Evolutionary conservation across 495 filamentous ascomycete genomes (phyloP), one percentile per base, ranked within the genome.

Genomic region (Penicillium robsamsonii): DNA sequence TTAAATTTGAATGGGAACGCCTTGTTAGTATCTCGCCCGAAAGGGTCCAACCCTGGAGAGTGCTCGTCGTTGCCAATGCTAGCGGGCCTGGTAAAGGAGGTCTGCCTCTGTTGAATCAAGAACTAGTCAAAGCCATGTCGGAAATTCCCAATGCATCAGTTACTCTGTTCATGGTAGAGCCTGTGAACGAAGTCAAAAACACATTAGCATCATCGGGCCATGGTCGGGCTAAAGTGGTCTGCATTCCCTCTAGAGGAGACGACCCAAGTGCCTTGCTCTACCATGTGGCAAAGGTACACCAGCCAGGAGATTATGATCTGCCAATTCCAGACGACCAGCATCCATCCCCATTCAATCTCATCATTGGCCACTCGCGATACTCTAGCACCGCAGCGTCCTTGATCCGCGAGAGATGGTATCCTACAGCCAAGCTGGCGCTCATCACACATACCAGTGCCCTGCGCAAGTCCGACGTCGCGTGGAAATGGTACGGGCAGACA

Each of bases 331-430:
- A 46, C 8, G 22, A 46, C 11, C 43, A 46, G 22, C 24, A 46
- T 27, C 43, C 22, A 5, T 29, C 24, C 22, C 43, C 43, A 46
- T 46, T 46, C 24, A 46, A 46, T 9, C 43, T 46, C 22, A 17
- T 46, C 24, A 46, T 46, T 22, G 43, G 43, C 13, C 43, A 46
- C 15, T 46, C 43, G 43, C 22, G 43, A 46, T 46, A 46, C 25
- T 46, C 43, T 3, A 46, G 43, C 43, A 27, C 43, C 7, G 43
- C 43, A 29, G 43, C 43, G 13, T 46, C 43, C 5, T 46, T 46
- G 8, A 46, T 46, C 13, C 43, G 43, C 15, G 43, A 46, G 43
- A 46, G 43, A 46, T 46, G 43, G 43, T 46, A 46, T 46, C 43
- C 43, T 5, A 46, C 43, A 29, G 43, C 43, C 24, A 46, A 46